Conservation (phyloP, 768 basidiomycete species). For the Paxillus ammoniavirescens region DNA sequence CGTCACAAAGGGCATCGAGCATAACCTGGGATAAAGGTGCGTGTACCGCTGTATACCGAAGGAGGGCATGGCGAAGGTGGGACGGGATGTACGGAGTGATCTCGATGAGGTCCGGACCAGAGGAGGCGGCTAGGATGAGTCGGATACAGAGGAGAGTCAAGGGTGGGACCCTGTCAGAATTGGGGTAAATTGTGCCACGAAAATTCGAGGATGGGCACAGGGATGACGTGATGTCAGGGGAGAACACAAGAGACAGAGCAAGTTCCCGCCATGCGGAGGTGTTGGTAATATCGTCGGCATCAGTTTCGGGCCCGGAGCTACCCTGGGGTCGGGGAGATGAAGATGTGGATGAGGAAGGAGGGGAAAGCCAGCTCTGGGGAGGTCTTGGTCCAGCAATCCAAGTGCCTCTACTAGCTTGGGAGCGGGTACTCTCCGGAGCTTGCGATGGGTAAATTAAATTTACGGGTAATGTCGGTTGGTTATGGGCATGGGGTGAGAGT, state of each 20-base stretch:
- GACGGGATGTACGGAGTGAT: constrained; percentile 51
- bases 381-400: constrained; percentile 47
- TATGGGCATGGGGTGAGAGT: constrained; percentile 28
- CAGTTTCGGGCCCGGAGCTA: constrained; percentile 19
- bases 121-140: constrained; percentile 39
- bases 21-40: constrained; percentile 50
- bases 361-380: constrained; percentile 58
- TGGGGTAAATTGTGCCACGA: constrained; percentile 12
- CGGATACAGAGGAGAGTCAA: constrained; percentile 60
- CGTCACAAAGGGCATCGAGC: constrained; percentile 49
- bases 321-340: constrained; percentile 4
- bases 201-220: not conserved
- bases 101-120: constrained; percentile 44
- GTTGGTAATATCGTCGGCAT: constrained; percentile 18
- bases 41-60: constrained; percentile 58
- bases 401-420: constrained; percentile 3
- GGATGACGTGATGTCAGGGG: constrained; percentile 5
- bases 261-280: constrained; percentile 46
- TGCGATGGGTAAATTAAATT: constrained; percentile 36
- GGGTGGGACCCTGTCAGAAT: constrained; percentile 38
- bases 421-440: not conserved
- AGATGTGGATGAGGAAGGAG: constrained; percentile 10
- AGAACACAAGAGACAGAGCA: constrained; percentile 56
- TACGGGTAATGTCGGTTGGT: constrained; percentile 46
- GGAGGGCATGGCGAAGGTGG: constrained; percentile 57